Evolutionary conservation across 73 alveolate genomes (phyloP).

Genomic region (Paramecium tetraurelia): DNA sequence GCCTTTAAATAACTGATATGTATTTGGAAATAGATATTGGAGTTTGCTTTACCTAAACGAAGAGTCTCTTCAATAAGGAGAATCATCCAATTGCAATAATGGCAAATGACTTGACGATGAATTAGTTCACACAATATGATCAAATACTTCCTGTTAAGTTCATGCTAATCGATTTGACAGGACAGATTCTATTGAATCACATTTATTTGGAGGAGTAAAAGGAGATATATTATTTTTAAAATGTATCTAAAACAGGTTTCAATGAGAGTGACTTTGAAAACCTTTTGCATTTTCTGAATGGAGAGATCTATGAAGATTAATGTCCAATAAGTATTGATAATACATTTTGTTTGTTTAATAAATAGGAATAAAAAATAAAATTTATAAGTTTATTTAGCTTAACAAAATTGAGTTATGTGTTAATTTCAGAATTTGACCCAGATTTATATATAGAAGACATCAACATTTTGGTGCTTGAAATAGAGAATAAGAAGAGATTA

Average conservation of each 20-base stretch:
- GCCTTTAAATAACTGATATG: neutral
- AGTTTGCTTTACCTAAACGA: neutral
- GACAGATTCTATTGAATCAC: neutral
- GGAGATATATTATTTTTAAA: neutral
- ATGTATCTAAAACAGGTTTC: neutral
- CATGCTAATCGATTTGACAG: neutral
- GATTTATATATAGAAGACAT: neutral
- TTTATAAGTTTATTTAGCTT: neutral
- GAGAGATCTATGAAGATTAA: neutral
- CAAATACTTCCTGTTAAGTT: neutral
- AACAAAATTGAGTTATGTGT: neutral
- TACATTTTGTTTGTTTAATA: neutral
- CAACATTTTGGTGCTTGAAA: neutral
- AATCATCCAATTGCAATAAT: neutral
- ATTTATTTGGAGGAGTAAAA: neutral
- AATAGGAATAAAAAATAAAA: neutral
- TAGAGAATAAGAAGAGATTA: neutral
- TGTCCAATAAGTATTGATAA: neutral
- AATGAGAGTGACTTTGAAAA: neutral
- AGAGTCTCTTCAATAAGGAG: neutral
- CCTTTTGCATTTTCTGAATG: neutral
- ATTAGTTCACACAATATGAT: neutral
- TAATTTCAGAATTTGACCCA: neutral
- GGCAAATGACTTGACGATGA: neutral
- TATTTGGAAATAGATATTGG: neutral